Conservation (phyloP, 2,329 filamentous ascomycete species). For the Chaetomiaceae sp. region DNA sequence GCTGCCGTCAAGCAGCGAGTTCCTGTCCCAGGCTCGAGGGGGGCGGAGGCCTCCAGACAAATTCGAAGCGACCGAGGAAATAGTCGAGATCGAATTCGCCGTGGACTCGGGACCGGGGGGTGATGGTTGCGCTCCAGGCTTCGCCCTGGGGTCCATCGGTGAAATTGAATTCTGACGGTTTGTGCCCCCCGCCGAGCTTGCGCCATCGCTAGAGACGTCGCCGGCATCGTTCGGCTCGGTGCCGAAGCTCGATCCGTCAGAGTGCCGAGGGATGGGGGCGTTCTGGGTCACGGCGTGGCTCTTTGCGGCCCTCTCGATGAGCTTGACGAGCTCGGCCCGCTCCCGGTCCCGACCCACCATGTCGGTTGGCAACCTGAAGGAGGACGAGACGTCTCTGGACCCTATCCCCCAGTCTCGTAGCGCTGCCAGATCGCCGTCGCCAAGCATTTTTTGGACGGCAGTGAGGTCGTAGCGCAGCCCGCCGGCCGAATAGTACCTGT, state of each 20-base stretch:
- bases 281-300: constrained; percentile 51
- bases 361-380: constrained; percentile 76
- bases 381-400: constrained; percentile 83
- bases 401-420: constrained; percentile 72
- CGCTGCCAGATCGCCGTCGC: constrained; percentile 66
- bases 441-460: constrained; percentile 68
- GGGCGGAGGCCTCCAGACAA: constrained; percentile 34
- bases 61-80: constrained; percentile 44
- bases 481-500: constrained; percentile 85
- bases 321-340: constrained; percentile 61
- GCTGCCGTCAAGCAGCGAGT: constrained; percentile 47
- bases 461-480: constrained; percentile 78
- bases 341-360: constrained; percentile 79
- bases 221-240: constrained; percentile 45
- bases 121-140: constrained; percentile 40
- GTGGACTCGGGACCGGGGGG: constrained; percentile 37
- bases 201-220: constrained; percentile 56
- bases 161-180: constrained; percentile 48
- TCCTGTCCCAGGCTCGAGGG: constrained; percentile 48
- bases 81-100: constrained; percentile 42
- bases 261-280: constrained; percentile 42
- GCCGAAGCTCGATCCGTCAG: constrained; percentile 52
- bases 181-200: constrained; percentile 52
- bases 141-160: constrained; percentile 41
- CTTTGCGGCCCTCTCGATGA: constrained; percentile 72